phyloP scores from a whole-genome alignment of 768 basidiomycete genomes.

The Pleurotus sapidus region DNA sequence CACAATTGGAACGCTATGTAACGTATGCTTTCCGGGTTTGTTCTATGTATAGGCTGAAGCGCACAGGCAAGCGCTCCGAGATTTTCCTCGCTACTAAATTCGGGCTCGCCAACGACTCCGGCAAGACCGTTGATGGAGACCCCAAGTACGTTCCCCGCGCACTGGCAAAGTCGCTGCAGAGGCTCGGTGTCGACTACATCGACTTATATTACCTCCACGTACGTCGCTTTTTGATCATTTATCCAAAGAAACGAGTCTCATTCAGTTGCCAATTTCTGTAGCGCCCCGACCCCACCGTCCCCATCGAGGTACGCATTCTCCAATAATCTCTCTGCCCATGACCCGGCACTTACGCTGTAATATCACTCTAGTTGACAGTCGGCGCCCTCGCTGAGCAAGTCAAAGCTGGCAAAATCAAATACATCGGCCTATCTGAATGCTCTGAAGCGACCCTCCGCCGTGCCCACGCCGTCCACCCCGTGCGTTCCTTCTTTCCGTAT shows the following conservation, averaged over 20 bases:
- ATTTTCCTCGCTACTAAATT: slow-evolving; percentile 60
- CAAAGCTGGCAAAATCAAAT: slow-evolving; percentile 41
- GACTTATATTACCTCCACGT: slow-evolving; percentile 40
- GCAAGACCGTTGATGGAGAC: slow-evolving; percentile 19
- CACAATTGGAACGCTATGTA: too few species aligned
- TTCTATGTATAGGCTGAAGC: slow-evolving; percentile 36
- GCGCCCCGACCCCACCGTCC: slow-evolving; percentile 18
- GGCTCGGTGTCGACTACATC: slow-evolving; percentile 35
- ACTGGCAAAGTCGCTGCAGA: slow-evolving; percentile 34
- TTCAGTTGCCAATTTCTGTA: background rate
- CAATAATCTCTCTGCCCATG: background rate
- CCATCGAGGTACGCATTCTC: slow-evolving; percentile 21
- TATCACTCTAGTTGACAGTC: slow-evolving; percentile 22
- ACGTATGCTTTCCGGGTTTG: background rate
- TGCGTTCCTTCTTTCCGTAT: slow-evolving; percentile 10
- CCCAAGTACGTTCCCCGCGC: slow-evolving; percentile 36
- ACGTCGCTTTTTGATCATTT: background rate
- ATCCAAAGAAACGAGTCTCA: background rate
- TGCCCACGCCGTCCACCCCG: slow-evolving; percentile 43
- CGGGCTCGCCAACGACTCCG: slow-evolving; percentile 26
- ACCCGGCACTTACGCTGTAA: background rate
- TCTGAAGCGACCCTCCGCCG: slow-evolving; percentile 42
- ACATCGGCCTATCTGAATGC: slow-evolving; percentile 51
- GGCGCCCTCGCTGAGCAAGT: slow-evolving; percentile 33
- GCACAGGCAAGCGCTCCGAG: slow-evolving; percentile 39